Evolutionary conservation across 2,329 filamentous ascomycete species (phyloP).

Genomic region (Didymella keratinophila): DNA sequence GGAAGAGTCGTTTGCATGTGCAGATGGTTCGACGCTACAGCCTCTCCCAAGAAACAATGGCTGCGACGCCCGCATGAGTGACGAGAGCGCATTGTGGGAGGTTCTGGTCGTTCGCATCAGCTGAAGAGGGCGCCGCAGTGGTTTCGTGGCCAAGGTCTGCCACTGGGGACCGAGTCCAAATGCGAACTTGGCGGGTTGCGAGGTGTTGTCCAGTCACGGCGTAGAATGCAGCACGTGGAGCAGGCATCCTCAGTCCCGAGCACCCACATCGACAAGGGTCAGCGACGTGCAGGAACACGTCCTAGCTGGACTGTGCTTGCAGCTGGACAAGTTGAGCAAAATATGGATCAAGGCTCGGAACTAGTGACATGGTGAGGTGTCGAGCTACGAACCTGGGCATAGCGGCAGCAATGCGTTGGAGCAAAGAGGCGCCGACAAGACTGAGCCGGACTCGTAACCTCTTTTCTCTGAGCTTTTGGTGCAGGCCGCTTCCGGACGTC

Average conservation of each 20-base stretch:
- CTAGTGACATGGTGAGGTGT: background rate
- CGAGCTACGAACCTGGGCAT: background rate
- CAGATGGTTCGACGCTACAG: constrained; percentile 26
- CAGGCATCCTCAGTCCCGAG: background rate
- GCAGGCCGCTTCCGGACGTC: background rate
- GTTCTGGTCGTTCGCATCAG: constrained; percentile 27
- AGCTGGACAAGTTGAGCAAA: background rate
- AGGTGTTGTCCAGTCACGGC: constrained; percentile 30
- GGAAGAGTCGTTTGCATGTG: constrained; percentile 30
- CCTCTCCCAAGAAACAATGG: constrained; percentile 26
- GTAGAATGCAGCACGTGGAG: constrained; percentile 25
- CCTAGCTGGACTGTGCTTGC: constrained; percentile 15
- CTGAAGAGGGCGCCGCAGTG: constrained; percentile 26
- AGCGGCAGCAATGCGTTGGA: background rate
- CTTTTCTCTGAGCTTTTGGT: background rate
- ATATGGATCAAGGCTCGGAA: too few species aligned
- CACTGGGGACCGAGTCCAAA: constrained; percentile 29
- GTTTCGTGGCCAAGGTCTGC: constrained; percentile 33
- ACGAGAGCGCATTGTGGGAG: constrained; percentile 33
- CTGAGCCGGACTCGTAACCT: background rate
- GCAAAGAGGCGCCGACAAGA: background rate
- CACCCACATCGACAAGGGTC: constrained; percentile 22
- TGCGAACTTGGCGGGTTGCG: constrained; percentile 25
- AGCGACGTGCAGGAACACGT: constrained; percentile 14
- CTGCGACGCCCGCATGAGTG: constrained; percentile 32